phyloP scores from a whole-genome alignment of 257 asterid genomes.

The Thymus mandschuricus region DNA sequence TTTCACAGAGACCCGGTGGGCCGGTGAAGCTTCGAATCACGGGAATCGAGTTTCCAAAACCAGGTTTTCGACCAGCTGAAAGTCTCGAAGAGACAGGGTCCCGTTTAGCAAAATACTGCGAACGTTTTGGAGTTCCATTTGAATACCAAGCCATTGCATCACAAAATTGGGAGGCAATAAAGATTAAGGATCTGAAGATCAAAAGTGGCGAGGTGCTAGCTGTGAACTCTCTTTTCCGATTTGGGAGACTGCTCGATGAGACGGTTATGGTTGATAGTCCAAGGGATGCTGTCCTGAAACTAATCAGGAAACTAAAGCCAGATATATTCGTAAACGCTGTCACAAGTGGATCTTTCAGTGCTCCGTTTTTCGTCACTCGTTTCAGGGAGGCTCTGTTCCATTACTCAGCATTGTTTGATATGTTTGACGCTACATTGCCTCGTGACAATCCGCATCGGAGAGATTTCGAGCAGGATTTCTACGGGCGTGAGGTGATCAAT shows the following conservation, averaged over 20 bases:
- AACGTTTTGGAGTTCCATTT: conserved; percentile 75
- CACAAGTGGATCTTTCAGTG: conserved; percentile 63
- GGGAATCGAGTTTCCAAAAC: conserved; percentile 80
- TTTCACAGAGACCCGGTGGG: conserved; percentile 59
- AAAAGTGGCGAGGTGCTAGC: conserved; percentile 66
- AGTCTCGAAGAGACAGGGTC: conserved; percentile 75
- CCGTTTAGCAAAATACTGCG: conserved; percentile 75
- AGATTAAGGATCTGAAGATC: conserved; percentile 71
- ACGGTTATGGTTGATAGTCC: conserved; percentile 67
- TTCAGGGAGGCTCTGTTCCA: conserved; percentile 90
- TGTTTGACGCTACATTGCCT: conserved; percentile 73
- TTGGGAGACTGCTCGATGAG: conserved; percentile 72
- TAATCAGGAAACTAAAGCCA: conserved; percentile 73
- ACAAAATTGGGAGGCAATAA: conserved; percentile 77
- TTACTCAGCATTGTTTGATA: conserved; percentile 79
- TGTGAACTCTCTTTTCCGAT: conserved; percentile 71
- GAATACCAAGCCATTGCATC: conserved; percentile 72
- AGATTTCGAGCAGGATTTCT: conserved; percentile 74
- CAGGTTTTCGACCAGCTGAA: conserved; percentile 88
- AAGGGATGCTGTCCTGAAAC: conserved; percentile 66
- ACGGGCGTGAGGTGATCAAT: conserved; percentile 75
- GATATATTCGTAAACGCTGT: conserved; percentile 61
- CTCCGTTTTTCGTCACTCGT: conserved; percentile 86
- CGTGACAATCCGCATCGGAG: conserved; percentile 70
- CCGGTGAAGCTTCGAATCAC: conserved; percentile 84